Conservation (phyloP, 148 eudicot genomes). For the Silene conica region DNA sequence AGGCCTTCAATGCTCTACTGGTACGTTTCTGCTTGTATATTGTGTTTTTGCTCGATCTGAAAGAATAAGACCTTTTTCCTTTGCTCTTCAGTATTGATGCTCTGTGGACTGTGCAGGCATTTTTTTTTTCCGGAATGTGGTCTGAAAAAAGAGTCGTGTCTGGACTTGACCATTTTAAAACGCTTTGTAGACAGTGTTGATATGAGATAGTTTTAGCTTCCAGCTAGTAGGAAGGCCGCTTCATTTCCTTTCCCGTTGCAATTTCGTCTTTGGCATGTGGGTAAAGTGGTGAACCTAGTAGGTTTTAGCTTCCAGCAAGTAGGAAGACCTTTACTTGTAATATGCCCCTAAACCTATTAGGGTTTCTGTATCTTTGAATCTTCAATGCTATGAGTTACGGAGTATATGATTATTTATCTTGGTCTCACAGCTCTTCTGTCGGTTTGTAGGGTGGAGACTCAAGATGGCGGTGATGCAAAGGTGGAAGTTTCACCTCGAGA, state of each 20-base stretch:
- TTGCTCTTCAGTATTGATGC: not conserved
- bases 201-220: not conserved
- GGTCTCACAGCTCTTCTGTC: constrained; percentile 3
- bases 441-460: constrained; percentile 83
- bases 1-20: constrained; percentile 82
- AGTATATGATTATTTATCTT: not conserved
- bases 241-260: not conserved
- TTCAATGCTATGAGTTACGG: not conserved
- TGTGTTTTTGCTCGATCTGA: not conserved
- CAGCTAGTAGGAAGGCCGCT: not conserved
- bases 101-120: too few species aligned
- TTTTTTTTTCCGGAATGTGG: not conserved
- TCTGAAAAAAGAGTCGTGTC: not conserved
- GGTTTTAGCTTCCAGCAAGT: too few species aligned
- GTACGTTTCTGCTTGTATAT: constrained; percentile 34
- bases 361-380: too few species aligned
- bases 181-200: not conserved
- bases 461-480: constrained; percentile 99
- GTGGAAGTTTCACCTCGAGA: constrained; percentile 94
- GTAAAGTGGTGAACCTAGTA: too few species aligned
- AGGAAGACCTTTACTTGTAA: too few species aligned
- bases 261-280: not conserved
- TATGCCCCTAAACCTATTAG: too few species aligned
- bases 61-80: not conserved
- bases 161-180: not conserved